Evolutionary conservation across 1,284 basidiomycete genomes (phyloP).

Genomic region (Erythrobasidium hasegawianum): DNA sequence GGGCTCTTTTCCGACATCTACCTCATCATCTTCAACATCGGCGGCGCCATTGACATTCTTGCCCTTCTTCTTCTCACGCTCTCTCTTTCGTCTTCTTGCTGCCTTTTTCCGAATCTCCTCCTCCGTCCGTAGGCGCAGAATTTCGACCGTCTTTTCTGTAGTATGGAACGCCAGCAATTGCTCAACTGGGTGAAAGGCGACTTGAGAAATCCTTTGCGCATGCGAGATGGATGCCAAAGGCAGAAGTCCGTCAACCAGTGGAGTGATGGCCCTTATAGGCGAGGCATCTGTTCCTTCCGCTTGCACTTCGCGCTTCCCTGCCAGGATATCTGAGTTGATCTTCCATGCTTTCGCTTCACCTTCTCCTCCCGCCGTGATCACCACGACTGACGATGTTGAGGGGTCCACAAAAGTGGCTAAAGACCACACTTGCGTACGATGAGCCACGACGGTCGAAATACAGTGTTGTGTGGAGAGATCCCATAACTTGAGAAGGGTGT

Average conservation of each 20-base stretch:
- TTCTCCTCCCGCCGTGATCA: conserved; percentile 88
- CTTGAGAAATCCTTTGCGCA: conserved; percentile 71
- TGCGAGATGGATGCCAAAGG: conserved; percentile 63
- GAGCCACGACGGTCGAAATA: conserved; percentile 87
- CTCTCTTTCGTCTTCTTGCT: conserved; percentile 66
- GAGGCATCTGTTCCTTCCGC: not conserved
- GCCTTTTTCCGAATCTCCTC: conserved; percentile 90
- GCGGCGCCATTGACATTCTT: conserved; percentile 57
- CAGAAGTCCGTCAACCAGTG: conserved; percentile 58
- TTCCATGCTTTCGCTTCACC: conserved; percentile 91
- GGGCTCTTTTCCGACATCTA: conserved; percentile 42
- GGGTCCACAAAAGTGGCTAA: conserved; percentile 53
- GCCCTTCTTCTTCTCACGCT: conserved; percentile 55
- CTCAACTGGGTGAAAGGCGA: conserved; percentile 70
- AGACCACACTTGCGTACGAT: conserved; percentile 69
- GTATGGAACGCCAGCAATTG: conserved; percentile 81
- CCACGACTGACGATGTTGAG: conserved; percentile 50
- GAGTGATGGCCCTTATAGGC: conserved; percentile 54
- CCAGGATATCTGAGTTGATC: conserved; percentile 66
- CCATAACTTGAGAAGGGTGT: conserved; percentile 95
- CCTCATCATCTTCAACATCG: conserved; percentile 54
- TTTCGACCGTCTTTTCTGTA: conserved; percentile 82
- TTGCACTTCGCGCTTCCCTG: conserved; percentile 53
- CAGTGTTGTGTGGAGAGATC: conserved; percentile 93
- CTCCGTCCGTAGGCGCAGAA: conserved; percentile 82